Evolutionary conservation across 2,329 filamentous ascomycete species (phyloP), one percentile per base, ranked within the genome.

Genomic region (Penicillium sp.): DNA sequence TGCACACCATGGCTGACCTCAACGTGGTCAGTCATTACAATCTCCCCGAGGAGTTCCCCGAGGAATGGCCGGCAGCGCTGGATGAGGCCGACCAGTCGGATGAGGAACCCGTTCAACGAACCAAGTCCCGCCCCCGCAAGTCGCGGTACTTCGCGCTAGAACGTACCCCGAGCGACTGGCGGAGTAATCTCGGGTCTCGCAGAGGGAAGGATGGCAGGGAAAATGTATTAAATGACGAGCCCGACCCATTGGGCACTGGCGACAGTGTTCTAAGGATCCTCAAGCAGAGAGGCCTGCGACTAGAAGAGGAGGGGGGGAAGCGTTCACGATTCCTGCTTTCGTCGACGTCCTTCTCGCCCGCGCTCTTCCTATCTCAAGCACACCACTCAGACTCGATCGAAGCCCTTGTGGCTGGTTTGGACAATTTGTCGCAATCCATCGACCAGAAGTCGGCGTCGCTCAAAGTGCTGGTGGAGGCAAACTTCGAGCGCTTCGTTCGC

Each of bases 391-490:
- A 89, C 48, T 91, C 92, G 49, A 96, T 92, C 0, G 83, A 90
- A 61, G 84, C 86, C 41, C 79, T 99, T 1, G 79, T 96, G 11
- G 79, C 83, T 44, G 95, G 94, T 3, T 82, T 99, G 18, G 88
- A 96, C 61, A 86, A 88, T 53, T 82, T 99, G 18, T 94, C 91
- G 16, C 83, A 84, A 55, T 96, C 92, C 0, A 99, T 99, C 65
- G 94, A 97, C 65, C 90, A 97, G 74, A 99, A 99, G 72, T 96
- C 92, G 0, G 94, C 92, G 0, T 96, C 92, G 4, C 81, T 99
- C 55, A 99, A 99, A 69, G 89, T 95, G 10, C 81, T 99, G 16
- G 94, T 99, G 22, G 94, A 99, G 72, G 92, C 90, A 58, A 99
- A 99, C 70, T 99, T 99, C 68, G 95, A 99, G 73, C 88, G 92